A percentile compares a stretch with the other conserved stretches of the same genome.
phyloP scores from a whole-genome alignment of 2,329 filamentous ascomycete species.

The Xylariales sp. region DNA sequence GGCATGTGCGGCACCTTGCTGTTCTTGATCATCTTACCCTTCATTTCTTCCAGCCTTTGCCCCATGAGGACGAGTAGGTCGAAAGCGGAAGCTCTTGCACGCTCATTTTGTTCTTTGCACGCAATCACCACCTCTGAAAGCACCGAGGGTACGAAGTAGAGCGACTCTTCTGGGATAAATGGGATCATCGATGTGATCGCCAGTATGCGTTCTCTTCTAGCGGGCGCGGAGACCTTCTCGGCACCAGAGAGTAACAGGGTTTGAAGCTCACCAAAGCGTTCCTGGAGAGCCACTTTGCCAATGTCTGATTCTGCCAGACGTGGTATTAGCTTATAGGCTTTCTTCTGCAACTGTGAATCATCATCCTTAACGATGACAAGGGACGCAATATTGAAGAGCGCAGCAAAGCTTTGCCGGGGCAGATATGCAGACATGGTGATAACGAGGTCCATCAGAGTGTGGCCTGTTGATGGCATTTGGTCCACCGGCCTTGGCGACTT shows the following conservation, averaged over 20 bases:
- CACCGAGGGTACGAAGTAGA: conserved; percentile 90
- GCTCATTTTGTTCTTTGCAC: conserved; percentile 97
- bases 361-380: conserved; percentile 75
- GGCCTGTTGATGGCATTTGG: conserved; percentile 84
- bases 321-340: conserved; percentile 96
- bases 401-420: conserved; percentile 76
- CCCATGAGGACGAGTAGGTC: conserved; percentile 87
- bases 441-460: conserved; percentile 93
- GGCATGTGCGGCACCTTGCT: conserved; percentile 85
- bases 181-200: conserved; percentile 78
- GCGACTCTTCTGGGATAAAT: conserved; percentile 68
- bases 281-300: conserved; percentile 69
- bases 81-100: conserved; percentile 83
- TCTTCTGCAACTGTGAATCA: conserved; percentile 95
- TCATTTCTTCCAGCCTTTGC: conserved; percentile 63
- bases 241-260: conserved; percentile 72
- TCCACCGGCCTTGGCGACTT: conserved; percentile 51
- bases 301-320: conserved; percentile 76
- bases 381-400: conserved; percentile 81
- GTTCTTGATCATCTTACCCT: conserved; percentile 74
- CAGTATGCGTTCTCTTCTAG: conserved; percentile 77
- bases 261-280: conserved; percentile 76
- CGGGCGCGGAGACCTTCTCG: conserved; percentile 81
- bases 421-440: conserved; percentile 95
- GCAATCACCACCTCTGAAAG: conserved; percentile 93